Conservation (phyloP, 805 yeast genomes). For the Yarrowia sp. region DNA sequence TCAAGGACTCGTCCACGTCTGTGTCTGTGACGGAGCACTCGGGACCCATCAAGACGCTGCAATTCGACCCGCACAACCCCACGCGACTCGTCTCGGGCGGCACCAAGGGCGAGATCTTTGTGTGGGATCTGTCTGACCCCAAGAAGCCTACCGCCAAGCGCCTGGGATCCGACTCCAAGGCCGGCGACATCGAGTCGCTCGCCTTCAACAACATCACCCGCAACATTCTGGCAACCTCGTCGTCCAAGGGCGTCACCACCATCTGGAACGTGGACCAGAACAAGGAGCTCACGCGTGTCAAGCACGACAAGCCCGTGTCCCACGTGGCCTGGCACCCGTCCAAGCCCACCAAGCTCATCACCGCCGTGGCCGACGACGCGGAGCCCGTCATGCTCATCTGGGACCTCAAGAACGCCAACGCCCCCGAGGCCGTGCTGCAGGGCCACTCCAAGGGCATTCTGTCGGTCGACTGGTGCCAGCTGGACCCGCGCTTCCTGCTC, state of each 20-base stretch:
- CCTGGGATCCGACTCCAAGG: constrained; percentile 46
- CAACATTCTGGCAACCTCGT: constrained; percentile 88
- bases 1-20: constrained; percentile 46
- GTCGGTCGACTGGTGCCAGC: constrained; percentile 89
- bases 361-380: constrained; percentile 80
- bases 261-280: constrained; percentile 91
- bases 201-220: constrained; percentile 85
- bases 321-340: constrained; percentile 94
- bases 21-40: constrained; percentile 58
- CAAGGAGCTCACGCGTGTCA: constrained; percentile 83
- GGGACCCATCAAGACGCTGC: constrained; percentile 67
- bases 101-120: constrained; percentile 77
- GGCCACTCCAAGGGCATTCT: constrained; percentile 89
- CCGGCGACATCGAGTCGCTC: constrained; percentile 71
- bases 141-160: constrained; percentile 59
- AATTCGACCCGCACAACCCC: constrained; percentile 71
- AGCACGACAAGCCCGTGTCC: constrained; percentile 69
- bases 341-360: constrained; percentile 78
- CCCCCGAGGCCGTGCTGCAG: constrained; percentile 70
- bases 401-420: constrained; percentile 91
- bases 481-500: constrained; percentile 72
- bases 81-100: constrained; percentile 85
- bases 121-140: constrained; percentile 74
- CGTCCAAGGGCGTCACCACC: constrained; percentile 79
- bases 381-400: constrained; percentile 81